Percentiles rank a stretch among this genome's conserved stretches.
phyloP scores from a whole-genome alignment of 768 basidiomycete species.

The Trametes cinnabarina region DNA sequence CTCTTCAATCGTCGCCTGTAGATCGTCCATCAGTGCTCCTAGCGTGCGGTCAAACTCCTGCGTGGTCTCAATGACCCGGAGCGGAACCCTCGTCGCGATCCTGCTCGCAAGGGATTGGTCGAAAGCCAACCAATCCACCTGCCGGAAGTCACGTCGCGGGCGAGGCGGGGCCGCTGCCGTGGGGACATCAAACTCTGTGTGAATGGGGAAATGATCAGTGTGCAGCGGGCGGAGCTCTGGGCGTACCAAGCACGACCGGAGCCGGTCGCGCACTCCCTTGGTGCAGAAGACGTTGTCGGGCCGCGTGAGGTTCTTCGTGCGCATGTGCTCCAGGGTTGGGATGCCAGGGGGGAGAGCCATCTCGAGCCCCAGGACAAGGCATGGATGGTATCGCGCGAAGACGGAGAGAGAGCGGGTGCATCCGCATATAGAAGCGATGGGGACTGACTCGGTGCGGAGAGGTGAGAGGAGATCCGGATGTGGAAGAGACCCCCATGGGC shows the following conservation, averaged over 20 bases:
- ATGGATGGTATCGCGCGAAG: too few species aligned
- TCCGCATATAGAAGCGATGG: not conserved
- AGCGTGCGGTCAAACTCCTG: constrained; percentile 14
- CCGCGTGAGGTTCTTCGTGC: constrained; percentile 35
- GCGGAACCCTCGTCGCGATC: not conserved
- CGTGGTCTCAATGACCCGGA: not conserved
- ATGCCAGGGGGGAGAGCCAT: constrained; percentile 31
- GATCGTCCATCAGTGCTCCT: constrained; percentile 6
- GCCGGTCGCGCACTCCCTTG: too few species aligned
- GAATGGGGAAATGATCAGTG: constrained; percentile 44
- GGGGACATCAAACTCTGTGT: constrained; percentile 28
- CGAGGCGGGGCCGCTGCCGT: not conserved
- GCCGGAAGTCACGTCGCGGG: too few species aligned
- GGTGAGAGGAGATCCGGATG: not conserved
- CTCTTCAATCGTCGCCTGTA: constrained; percentile 20
- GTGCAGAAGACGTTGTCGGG: too few species aligned
- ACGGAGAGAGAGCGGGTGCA: not conserved
- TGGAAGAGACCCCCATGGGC: not conserved
- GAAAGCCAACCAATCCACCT: constrained; percentile 35
- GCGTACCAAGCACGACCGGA: constrained; percentile 28
- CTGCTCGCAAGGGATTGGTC: constrained; percentile 14
- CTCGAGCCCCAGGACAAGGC: too few species aligned
- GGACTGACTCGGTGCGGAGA: not conserved
- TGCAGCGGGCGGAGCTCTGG: constrained; percentile 14
- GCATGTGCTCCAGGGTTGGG: constrained; percentile 34